phyloP scores from a whole-genome alignment of 1,284 basidiomycete genomes.

The Xanthoconium separans region DNA sequence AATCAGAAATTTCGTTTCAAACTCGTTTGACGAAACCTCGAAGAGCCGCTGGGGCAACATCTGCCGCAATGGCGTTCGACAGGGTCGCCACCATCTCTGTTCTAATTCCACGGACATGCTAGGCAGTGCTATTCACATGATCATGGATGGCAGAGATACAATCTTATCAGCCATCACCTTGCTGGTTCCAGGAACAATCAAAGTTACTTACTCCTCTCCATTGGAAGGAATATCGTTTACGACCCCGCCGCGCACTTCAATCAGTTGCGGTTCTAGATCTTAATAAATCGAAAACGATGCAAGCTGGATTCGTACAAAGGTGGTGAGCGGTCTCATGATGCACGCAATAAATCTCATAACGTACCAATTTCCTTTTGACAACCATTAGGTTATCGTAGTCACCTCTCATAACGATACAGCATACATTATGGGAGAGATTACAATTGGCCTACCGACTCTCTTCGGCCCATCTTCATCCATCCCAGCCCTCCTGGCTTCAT shows the following conservation, averaged over 20 bases:
- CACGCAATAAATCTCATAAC: neutral
- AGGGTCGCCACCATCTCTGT: too few species aligned
- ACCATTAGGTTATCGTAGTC: neutral
- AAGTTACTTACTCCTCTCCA: neutral
- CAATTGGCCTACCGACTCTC: neutral
- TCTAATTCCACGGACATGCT: too few species aligned
- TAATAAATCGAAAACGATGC: too few species aligned
- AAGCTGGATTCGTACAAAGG: neutral
- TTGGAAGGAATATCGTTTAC: neutral
- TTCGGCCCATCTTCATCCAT: neutral
- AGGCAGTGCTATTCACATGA: too few species aligned
- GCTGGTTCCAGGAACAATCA: too few species aligned
- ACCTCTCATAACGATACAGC: neutral
- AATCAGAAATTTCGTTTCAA: too few species aligned
- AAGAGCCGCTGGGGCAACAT: too few species aligned
- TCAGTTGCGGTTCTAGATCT: neutral
- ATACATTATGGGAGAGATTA: neutral
- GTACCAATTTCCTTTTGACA: neutral
- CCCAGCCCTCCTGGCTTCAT: neutral
- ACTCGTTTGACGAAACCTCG: too few species aligned
- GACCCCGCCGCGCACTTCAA: neutral
- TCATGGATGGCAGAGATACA: too few species aligned
- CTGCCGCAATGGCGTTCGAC: too few species aligned
- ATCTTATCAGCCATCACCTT: too few species aligned
- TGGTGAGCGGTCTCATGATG: neutral